Conservation (phyloP, 2,329 filamentous ascomycete species). For the Fusarium newnesense region DNA sequence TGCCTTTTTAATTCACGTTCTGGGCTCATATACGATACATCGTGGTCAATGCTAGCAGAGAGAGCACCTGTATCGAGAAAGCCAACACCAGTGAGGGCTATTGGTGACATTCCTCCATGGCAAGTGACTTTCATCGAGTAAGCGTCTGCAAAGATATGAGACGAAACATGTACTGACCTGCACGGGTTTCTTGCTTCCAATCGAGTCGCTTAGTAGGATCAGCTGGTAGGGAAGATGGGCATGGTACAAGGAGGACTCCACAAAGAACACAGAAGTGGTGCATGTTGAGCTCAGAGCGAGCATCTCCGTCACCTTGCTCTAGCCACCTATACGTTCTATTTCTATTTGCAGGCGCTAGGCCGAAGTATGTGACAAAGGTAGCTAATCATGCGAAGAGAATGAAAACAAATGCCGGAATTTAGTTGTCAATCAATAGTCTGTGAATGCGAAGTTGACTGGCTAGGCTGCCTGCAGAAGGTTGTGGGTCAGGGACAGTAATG, state of each 20-base stretch:
- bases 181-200: background rate
- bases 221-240: background rate
- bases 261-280: background rate
- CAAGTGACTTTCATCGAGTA: rapidly evolving
- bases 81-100: background rate
- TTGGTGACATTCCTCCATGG: background rate
- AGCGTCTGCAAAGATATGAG: rapidly evolving
- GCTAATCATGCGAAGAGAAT: too few relatives aligned
- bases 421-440: too few relatives aligned
- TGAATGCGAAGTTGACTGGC: too few relatives aligned
- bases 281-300: too few relatives aligned
- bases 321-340: too few relatives aligned
- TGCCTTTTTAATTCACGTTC: background rate
- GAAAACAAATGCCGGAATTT: too few relatives aligned
- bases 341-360: too few relatives aligned
- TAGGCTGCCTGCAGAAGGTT: too few relatives aligned
- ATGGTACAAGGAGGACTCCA: background rate
- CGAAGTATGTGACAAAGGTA: too few relatives aligned
- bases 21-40: background rate
- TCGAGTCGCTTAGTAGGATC: background rate
- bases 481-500: too few relatives aligned
- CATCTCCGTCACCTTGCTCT: too few relatives aligned
- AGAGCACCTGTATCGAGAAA: rapidly evolving
- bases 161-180: background rate
- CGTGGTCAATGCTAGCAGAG: background rate